Base-by-base conservation (phyloP, 306 rosid genomes). In the Datisca glomerata region DNA sequence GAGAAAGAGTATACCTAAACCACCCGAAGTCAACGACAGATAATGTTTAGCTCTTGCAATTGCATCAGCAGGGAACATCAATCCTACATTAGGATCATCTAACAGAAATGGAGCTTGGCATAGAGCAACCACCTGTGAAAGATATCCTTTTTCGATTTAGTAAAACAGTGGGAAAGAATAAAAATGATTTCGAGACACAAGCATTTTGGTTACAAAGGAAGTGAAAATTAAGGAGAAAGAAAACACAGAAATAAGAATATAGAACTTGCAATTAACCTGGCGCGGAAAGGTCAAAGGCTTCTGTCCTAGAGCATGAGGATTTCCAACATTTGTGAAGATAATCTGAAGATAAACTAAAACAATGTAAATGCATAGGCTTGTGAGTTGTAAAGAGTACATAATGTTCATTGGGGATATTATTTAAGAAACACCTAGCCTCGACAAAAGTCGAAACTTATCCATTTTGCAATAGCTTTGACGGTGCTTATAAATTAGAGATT, bases 71-170 rank as follows among this genome's bases (percentile, higher is more conserved):
- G 98, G 98, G 64, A 91, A 84, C 31, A 91, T 12, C 64, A 91
- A 66, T 39, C 96, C 98, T 12, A 84, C 94, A 55, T 84, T 84
- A 38, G 94, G 94, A 68, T 91, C 96, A 55, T 84, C 91, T 14
- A 91, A 81, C 18, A 91, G 78, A 67, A 91, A 91, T 13, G 98
- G 98, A 64, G 98, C 98, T 65, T 91, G 98, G 69, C 98, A 91
- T 66, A 91, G 60, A 53, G 98, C 98, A 55, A 91, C 86, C 64
- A 91, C 98, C 98, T 91, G 61, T 61, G 56, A 31, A 53, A 49
- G 38, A 40, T 12, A 25, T 25, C 13, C 34, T 16, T 21, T 21
- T 40, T 0, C 12, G 14, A 6, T 25, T 38, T 24, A 52, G 1
- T 13, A n/a, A 3, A 23, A 48, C 24, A 12, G n/a, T 14, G 10